A percentile compares a stretch with the other conserved stretches of the same genome.
These are phyloP conservation scores for Myxozyma mucilagina DNA, from an alignment of 805 yeast species.

Conservation along the genomic window DNA sequence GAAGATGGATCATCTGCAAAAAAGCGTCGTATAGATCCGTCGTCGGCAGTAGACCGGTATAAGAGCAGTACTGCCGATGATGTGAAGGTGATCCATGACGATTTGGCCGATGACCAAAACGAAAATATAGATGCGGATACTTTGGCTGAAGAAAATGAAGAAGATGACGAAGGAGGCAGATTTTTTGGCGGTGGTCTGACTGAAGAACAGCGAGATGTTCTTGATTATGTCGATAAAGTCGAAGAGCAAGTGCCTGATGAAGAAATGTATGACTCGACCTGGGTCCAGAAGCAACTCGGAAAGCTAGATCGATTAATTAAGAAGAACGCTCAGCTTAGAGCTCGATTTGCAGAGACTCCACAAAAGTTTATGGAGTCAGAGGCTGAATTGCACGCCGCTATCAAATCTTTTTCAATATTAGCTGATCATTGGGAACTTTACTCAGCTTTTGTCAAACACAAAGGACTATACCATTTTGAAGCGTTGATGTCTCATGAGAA, in stretches of 20 bases:
- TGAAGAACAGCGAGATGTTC: constrained; percentile 25
- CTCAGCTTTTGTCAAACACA: constrained; percentile 23
- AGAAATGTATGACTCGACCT: constrained; percentile 18
- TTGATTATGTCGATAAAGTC: constrained; percentile 29
- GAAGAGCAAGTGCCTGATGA: constrained; percentile 9
- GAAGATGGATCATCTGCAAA: constrained; percentile 5
- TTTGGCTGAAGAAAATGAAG: constrained; percentile 3
- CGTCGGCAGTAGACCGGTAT: constrained; percentile 6
- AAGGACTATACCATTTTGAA: constrained; percentile 13
- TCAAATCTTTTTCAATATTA: constrained; percentile 23
- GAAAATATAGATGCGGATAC: background rate
- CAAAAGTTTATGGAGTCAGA: constrained; percentile 33
- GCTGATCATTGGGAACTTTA: constrained; percentile 27
- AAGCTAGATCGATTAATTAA: constrained; percentile 22
- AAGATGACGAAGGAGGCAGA: constrained; percentile 34
- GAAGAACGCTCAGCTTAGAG: constrained; percentile 31
- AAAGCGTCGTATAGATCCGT: constrained; percentile 16
- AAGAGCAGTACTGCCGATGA: constrained; percentile 4
- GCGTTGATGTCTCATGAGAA: constrained; percentile 30
- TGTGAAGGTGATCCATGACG: constrained; percentile 6
- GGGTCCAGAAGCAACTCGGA: constrained; percentile 22
- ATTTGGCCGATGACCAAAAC: constrained; percentile 7
- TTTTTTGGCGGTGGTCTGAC: constrained; percentile 33
- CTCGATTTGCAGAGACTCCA: constrained; percentile 27
- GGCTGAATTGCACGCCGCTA: constrained; percentile 26